Base-by-base conservation (phyloP, 2,329 filamentous ascomycete genomes). In the Aspergillus texensis region DNA sequence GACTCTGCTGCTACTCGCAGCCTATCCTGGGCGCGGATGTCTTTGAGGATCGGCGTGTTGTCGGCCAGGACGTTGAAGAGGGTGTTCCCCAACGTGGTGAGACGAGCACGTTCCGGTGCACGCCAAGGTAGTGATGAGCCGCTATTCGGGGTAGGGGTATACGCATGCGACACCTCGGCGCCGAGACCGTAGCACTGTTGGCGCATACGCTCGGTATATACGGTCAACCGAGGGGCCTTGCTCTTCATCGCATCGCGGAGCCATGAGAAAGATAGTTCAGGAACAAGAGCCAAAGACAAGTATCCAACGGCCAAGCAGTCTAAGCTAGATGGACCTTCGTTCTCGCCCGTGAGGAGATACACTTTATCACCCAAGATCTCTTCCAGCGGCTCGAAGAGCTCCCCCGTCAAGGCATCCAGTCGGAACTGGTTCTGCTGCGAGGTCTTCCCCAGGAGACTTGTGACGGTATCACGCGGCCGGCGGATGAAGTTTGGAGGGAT, bases 301-400 rank as follows among this genome's bases (percentile, higher is more conserved):
- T 96, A 96, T 12, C 89, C 95, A 71, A 92, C 87, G 0, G 88
- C 89, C 54, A 97, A 77, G 74, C 92, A 97, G 77, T 97, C 94
- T 28, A 96, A 78, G 60, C 85, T 87, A 2, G 87, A 87, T 0
- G 86, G 83, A n/a, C 79, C 71, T 1, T 79, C 74, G 10, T 63
- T 66, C 1, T 80, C 75, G n/a, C 66, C 65, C 12, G 80, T 80
- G 1, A 91, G 79, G 12, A 92, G 76, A 71, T 85, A 90, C 2
- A 77, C 71, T 65, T 86, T 87, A 21, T 80, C 74, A 1, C 81
- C 84, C 24, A 89, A 82, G 39, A 92, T 81, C 43, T 88, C 84
- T 59, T 88, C 85, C 19, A 97, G 75, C 0, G 93, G 91, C 39
- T 86, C 85, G 57, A 96, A 86, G 70, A 92, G 90, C 65, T 89